Evolutionary conservation across 1,139 yeast genomes (phyloP), one percentile per base, ranked within the genome.

Genomic region (Maudiozyma humilis): DNA sequence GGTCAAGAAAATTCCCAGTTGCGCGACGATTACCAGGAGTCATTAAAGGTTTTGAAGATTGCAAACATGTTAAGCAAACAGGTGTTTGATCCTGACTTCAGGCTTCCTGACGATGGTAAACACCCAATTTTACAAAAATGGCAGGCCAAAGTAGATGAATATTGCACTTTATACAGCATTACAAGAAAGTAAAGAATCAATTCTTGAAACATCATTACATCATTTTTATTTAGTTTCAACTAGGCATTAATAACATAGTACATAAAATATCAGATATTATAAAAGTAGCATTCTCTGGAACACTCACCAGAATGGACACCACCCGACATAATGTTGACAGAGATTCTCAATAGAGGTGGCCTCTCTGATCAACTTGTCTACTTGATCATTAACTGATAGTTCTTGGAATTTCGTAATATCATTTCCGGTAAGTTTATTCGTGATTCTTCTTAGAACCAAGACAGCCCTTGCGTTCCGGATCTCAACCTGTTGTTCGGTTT

Each of bases 321-420:
- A 91, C 16, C 99, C 99, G 50, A 91, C 85, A 61, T 86, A 91
- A 64, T 91, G 98, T 64, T 88, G 96, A 60, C 98, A 91, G 49
- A 91, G 68, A 57, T 91, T 91, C 62, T 93, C 98, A 29, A 89
- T 95, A 46, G 95, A 84, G 0, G 97, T 91, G 1, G 98, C 98
- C 62, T 91, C 96, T 59, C 84, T 95, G 46, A 93, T 89, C 62
- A 91, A 70, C 60, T 83, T 83, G 57, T 91, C 97, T 36, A 91
- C 97, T 64, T 91, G 99, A 2, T 83, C 78, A 1, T 93, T 83
- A 36, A 89, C 89, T 55, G 81, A 83, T 51, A 93, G 70, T 35
- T 81, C 89, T 43, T 73, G 70, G 48, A 72, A 72, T 44, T 88
- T 72, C 59, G 80, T 78, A 60, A 93, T 86, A 63, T 91, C 99